phyloP scores from a whole-genome alignment of 768 basidiomycete species.

The Zangia roseola region DNA sequence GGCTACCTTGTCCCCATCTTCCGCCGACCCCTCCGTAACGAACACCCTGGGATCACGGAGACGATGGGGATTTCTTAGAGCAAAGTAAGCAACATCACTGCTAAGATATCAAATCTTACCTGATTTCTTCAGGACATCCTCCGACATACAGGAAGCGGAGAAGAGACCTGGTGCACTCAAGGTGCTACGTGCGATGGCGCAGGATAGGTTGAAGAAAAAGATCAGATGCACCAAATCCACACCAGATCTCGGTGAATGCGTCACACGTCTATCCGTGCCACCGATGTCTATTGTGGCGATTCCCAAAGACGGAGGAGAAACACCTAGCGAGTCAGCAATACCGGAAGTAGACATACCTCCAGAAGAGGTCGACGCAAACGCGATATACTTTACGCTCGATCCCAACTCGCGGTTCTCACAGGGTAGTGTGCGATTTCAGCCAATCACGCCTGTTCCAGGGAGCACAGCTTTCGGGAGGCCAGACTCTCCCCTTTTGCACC shows the following conservation, averaged over 20 bases:
- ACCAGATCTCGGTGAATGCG: constrained; percentile 18
- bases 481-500: constrained; percentile 24
- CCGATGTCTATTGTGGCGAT: not conserved
- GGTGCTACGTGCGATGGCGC: constrained; percentile 12
- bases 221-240: constrained; percentile 22
- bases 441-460: constrained; percentile 26
- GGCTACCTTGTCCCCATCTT: not conserved
- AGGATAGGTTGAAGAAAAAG: constrained; percentile 19
- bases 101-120: not conserved
- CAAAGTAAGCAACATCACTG: constrained; percentile 13
- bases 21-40: constrained; percentile 2
- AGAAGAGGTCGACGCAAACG: constrained; percentile 17
- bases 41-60: constrained; percentile 1
- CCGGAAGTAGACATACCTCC: not conserved
- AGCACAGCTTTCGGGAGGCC: constrained; percentile 10
- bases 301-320: not conserved
- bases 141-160: constrained; percentile 4
- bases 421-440: constrained; percentile 20
- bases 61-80: constrained; percentile 19
- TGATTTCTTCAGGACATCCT: constrained; percentile 10
- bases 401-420: constrained; percentile 20
- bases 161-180: constrained; percentile 9
- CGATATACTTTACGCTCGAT: constrained; percentile 32
- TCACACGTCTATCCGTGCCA: not conserved
- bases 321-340: not conserved